Evolutionary conservation across 192 early-diverging fungal species (phyloP).

Genomic region (Polychytrium aggregatum): DNA sequence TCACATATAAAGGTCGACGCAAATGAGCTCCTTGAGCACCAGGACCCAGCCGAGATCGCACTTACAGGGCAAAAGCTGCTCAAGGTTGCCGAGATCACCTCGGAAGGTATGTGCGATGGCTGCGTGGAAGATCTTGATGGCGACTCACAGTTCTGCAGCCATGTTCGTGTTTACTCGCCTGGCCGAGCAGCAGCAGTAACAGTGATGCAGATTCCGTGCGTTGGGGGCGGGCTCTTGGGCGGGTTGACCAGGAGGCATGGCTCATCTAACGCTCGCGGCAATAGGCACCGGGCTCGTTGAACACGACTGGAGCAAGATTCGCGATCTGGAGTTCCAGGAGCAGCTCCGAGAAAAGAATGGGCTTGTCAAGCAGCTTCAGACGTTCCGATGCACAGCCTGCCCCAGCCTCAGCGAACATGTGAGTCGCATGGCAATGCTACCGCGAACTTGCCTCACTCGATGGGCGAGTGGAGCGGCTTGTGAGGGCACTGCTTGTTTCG

Average conservation of each 20-base stretch:
- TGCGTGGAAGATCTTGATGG: no score
- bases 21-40: background rate
- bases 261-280: background rate
- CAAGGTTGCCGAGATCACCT: constrained; percentile 4
- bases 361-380: constrained; percentile 33
- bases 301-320: constrained; percentile 77
- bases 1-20: constrained; percentile 2
- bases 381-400: constrained; percentile 62
- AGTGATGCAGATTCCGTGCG: no score
- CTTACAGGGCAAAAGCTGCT: background rate
- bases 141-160: no score
- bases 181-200: no score
- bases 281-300: no score
- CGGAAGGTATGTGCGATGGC: no score
- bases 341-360: constrained; percentile 45
- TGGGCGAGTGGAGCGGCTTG: no score
- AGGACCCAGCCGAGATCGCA: background rate
- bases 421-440: constrained; percentile 10
- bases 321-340: constrained; percentile 79
- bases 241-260: constrained; percentile 19
- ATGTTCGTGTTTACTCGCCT: no score
- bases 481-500: no score
- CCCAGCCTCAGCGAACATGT: constrained; percentile 70
- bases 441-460: background rate
- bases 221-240: no score